Evolutionary conservation across 129 eudicot genomes (phyloP).

Genomic region (Artemisia tridentata): DNA sequence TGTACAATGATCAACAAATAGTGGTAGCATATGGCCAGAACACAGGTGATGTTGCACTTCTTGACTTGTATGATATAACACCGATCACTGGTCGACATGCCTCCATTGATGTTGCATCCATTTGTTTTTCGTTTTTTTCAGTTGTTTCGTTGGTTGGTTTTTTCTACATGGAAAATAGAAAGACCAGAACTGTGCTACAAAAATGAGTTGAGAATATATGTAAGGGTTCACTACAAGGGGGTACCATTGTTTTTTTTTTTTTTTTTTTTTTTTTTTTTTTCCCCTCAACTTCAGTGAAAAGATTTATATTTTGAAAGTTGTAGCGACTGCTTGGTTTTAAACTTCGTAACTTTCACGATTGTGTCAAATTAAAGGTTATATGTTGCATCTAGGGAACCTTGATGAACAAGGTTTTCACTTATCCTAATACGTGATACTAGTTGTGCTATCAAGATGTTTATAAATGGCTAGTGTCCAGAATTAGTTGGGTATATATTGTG

Average conservation of each 20-base stretch:
- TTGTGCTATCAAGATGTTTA: no score
- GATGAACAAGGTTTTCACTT: no score
- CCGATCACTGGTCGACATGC: conserved; percentile 60
- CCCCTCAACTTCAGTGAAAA: not conserved
- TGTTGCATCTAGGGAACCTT: no score
- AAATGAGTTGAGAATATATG: conserved; percentile 26
- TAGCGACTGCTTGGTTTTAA: conserved; percentile 25
- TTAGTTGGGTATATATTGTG: no score
- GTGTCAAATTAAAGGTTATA: no score
- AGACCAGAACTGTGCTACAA: conserved; percentile 33
- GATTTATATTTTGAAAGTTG: conserved; percentile 15
- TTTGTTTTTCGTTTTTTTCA: conserved; percentile 66
- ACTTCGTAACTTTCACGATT: no score
- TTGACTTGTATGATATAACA: conserved; percentile 37
- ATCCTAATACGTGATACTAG: no score
- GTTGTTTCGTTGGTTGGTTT: conserved; percentile 53
- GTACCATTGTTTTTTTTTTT: not conserved
- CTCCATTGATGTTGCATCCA: conserved; percentile 55
- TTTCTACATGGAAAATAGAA: conserved; percentile 64
- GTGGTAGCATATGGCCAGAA: conserved; percentile 61
- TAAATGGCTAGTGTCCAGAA: no score
- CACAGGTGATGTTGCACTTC: conserved; percentile 40
- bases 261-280: no score
- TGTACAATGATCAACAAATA: conserved; percentile 21
- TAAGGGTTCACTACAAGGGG: not conserved